Conservation (phyloP, 805 yeast species). For the Candida incommunis region DNA sequence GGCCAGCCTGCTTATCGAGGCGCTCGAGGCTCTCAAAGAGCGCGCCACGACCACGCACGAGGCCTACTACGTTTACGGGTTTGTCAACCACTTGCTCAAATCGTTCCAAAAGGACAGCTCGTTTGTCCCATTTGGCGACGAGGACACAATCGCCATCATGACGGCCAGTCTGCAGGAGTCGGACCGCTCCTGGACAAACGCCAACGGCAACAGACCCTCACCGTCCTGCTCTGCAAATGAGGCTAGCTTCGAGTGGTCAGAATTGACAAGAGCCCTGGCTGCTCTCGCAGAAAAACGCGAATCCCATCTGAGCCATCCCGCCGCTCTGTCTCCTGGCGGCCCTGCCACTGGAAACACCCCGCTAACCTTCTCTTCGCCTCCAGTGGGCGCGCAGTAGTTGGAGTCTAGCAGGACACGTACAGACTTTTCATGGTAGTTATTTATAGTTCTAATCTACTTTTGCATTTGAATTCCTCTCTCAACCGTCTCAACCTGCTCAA, state of each 20-base stretch:
- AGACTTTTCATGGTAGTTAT: no score
- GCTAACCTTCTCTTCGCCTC: no score
- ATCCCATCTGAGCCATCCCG: neutral
- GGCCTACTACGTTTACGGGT: constrained; percentile 6
- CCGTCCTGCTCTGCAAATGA: neutral
- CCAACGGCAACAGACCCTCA: neutral
- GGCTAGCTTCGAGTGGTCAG: neutral
- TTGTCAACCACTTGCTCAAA: constrained; percentile 3
- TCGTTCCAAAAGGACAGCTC: neutral
- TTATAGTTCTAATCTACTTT: no score
- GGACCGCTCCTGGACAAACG: neutral
- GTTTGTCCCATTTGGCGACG: constrained; percentile 5
- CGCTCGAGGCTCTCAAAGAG: constrained; percentile 3
- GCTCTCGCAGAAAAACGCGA: neutral
- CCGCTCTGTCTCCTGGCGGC: no score
- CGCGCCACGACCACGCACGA: constrained; percentile 1
- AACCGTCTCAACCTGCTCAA: no score
- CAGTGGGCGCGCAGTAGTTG: no score
- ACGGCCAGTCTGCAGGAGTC: neutral
- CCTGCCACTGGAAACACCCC: no score
- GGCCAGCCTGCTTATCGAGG: constrained; percentile 5
- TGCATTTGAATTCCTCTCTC: neutral
- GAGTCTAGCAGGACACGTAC: no score
- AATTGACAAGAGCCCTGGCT: neutral
- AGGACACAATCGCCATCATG: constrained; percentile 8